These are phyloP conservation scores for Gautieria morchelliformis DNA, from an alignment of 768 basidiomycete genomes.

Conservation along the genomic window DNA sequence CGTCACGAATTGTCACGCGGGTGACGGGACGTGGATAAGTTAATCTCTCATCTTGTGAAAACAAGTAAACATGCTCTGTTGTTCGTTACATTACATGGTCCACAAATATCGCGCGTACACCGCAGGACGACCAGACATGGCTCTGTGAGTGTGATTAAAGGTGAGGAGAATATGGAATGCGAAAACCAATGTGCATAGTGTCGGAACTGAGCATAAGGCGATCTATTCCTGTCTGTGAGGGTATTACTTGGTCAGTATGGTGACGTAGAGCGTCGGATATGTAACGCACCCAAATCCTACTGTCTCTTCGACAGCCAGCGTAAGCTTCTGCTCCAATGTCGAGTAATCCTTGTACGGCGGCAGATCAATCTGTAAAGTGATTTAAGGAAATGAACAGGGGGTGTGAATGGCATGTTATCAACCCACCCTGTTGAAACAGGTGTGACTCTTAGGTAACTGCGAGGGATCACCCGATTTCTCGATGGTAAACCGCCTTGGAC, in stretches of 20 bases:
- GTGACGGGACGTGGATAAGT: too few species aligned
- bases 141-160: neutral
- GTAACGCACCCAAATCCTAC: constrained; percentile 38
- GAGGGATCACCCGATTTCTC: constrained; percentile 97
- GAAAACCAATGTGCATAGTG: neutral
- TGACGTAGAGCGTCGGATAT: constrained; percentile 10
- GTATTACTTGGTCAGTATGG: constrained; percentile 53
- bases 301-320: constrained; percentile 67
- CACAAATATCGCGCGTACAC: neutral
- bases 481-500: constrained; percentile 93
- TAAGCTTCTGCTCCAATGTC: constrained; percentile 89
- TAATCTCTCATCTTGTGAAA: neutral
- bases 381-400: neutral
- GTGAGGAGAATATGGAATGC: neutral
- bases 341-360: constrained; percentile 98
- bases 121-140: neutral
- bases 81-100: neutral
- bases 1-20: too few species aligned
- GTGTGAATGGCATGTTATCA: neutral
- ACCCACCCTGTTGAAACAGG: constrained; percentile 62
- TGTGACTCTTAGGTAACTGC: constrained; percentile 82
- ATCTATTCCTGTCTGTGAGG: constrained; percentile 86
- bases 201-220: neutral
- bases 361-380: constrained; percentile 69
- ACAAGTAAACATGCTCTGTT: neutral